These are phyloP conservation scores for Pulveroboletus sp. DNA, from an alignment of 768 basidiomycete genomes.

Conservation along the genomic window DNA sequence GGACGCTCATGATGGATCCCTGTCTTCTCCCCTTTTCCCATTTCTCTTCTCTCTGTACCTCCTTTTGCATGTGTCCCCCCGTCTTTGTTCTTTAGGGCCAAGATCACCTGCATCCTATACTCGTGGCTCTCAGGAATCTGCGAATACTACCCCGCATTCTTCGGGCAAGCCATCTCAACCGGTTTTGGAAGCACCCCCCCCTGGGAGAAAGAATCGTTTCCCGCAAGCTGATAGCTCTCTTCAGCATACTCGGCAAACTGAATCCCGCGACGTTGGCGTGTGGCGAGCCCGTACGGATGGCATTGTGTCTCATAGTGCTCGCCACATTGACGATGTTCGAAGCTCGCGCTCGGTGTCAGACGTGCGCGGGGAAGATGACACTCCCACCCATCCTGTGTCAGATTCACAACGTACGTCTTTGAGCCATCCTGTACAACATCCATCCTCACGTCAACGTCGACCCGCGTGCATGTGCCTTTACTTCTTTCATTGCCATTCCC, in stretches of 20 bases:
- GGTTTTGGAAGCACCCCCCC: constrained; percentile 2
- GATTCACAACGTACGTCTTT: constrained; percentile 37
- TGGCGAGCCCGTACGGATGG: constrained; percentile 21
- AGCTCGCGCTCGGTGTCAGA: constrained; percentile 17
- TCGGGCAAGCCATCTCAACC: constrained; percentile 17
- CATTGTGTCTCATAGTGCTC: constrained; percentile 4
- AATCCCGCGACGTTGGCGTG: constrained; percentile 12
- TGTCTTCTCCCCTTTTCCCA: constrained; percentile 29
- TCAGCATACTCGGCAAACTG: constrained; percentile 10
- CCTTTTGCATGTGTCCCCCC: constrained; percentile 26
- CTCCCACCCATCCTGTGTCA: constrained; percentile 17
- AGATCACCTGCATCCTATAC: constrained; percentile 33
- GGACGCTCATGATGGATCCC: constrained; percentile 39
- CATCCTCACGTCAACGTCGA: constrained; percentile 27
- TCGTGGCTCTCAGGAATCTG: constrained; percentile 28
- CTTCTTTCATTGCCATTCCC: constrained; percentile 17
- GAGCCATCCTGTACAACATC: constrained; percentile 25
- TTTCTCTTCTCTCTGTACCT: constrained; percentile 27
- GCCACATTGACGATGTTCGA: constrained; percentile 15
- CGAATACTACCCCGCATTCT: constrained; percentile 4
- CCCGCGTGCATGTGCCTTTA: constrained; percentile 18
- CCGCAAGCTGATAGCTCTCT: constrained; percentile 15
- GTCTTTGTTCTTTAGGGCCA: constrained; percentile 39
- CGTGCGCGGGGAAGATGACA: constrained; percentile 18
- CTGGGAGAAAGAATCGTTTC: constrained; percentile 21